Evolutionary conservation across 306 rosid genomes (phyloP), one percentile per base, ranked within the genome.

Genomic region (Castanopsis chinensis): DNA sequence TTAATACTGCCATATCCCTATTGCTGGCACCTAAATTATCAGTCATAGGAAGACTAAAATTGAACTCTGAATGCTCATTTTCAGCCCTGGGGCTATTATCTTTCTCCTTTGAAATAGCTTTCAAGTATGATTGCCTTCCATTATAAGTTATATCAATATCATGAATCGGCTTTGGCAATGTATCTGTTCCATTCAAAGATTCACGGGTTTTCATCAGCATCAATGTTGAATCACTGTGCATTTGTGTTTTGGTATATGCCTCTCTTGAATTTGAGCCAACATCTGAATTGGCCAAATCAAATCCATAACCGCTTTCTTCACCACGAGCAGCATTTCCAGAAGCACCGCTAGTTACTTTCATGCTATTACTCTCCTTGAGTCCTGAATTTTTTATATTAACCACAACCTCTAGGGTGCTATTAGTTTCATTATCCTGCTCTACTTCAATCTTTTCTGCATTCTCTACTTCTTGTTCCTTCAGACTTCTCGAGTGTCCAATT

Each of bases 401-500:
- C n/a, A 21, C 5, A 51, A 33, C 35, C 45, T 56, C 69, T 30
- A 68, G 23, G 15, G 69, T 14, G 18, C 52, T 53, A 78, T 11
- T 8, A 28, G 53, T 72, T 71, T 81, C 61, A 73, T 73, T 75
- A 30, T 84, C 75, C 70, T 49, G 80, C 74, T 81, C 77, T 25
- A 61, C 78, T 59, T 54, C 82, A 71, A 37, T 17, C 43, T n/a
- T 54, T 20, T 78, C 69, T 54, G 74, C 69, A 54, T 13, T 74
- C 23, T 64, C 81, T 23, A 51, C 79, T 65, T 41, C 76, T 63
- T 73, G 85, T 63, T 77, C 85, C 72, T 84, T 76, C 69, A 75
- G 52, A 72, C 74, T 86, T 41, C 83, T 80, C 72, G 56, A 80
- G 78, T 79, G 82, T 78, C 87, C 80, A 53, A 80, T n/a, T 77